Conservation (phyloP, 1,284 basidiomycete species). For the Amylostereum areolatum region DNA sequence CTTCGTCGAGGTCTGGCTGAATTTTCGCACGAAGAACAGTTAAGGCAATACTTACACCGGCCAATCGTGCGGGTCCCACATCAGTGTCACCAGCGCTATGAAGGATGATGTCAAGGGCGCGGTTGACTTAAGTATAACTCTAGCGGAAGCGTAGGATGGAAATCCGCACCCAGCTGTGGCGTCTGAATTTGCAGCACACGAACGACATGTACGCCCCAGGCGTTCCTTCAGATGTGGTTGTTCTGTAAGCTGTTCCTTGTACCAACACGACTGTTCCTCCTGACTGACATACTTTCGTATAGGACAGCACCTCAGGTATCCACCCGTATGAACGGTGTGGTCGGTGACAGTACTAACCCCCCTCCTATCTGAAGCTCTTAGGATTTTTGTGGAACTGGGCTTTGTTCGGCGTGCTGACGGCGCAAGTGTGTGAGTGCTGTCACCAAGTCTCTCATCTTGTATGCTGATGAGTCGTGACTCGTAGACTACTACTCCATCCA, state of each 20-base stretch:
- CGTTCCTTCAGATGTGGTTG: neutral
- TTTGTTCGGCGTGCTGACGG: neutral
- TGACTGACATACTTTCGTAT: neutral
- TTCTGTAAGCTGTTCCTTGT: too few relatives aligned
- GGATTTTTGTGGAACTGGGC: neutral
- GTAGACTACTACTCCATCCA: conserved; percentile 20
- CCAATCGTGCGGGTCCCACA: too few relatives aligned
- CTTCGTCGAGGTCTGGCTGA: too few relatives aligned
- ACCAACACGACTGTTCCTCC: neutral
- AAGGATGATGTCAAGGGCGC: too few relatives aligned
- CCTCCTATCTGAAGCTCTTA: neutral
- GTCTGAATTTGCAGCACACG: too few relatives aligned
- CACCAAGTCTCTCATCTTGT: neutral
- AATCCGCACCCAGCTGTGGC: conserved; percentile 16
- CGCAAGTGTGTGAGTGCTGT: neutral
- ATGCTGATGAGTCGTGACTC: neutral
- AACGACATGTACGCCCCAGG: neutral
- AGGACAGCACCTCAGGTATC: neutral
- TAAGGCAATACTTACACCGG: too few relatives aligned
- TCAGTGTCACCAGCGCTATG: too few relatives aligned
- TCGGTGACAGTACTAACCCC: neutral
- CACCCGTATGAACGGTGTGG: neutral
- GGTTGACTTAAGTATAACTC: too few relatives aligned
- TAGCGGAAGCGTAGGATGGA: too few relatives aligned
- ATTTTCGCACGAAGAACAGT: too few relatives aligned